phyloP scores from a whole-genome alignment of 2,329 filamentous ascomycete genomes.

The Teratosphaeria nubilosa region DNA sequence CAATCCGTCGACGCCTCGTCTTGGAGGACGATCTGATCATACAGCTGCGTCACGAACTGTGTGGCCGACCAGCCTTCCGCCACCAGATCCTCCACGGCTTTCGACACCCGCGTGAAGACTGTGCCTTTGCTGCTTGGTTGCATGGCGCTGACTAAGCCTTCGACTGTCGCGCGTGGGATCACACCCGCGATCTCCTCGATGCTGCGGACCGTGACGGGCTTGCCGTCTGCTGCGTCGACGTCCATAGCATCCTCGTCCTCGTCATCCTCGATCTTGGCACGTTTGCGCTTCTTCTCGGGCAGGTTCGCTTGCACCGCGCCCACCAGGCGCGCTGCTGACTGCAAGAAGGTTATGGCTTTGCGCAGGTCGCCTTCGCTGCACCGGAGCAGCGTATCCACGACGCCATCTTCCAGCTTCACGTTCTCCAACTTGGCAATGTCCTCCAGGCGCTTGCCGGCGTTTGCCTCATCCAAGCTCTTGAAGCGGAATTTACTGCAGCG shows the following conservation, averaged over 20 bases:
- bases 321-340: conserved; percentile 83
- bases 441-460: conserved; percentile 67
- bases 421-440: conserved; percentile 75
- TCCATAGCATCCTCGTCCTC: conserved; percentile 44
- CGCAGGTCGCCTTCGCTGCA: conserved; percentile 90
- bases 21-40: conserved; percentile 63
- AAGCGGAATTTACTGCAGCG: conserved; percentile 96
- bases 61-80: conserved; percentile 95
- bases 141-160: conserved; percentile 62
- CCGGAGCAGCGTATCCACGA: conserved; percentile 70
- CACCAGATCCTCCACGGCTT: conserved; percentile 78
- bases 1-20: conserved; percentile 75
- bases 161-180: conserved; percentile 67
- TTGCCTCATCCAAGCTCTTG: conserved; percentile 84
- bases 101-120: conserved; percentile 61
- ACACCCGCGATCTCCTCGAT: conserved; percentile 95
- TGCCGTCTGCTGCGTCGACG: conserved; percentile 25
- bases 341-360: conserved; percentile 91
- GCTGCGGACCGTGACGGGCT: conserved; percentile 61
- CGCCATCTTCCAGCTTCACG: conserved; percentile 66
- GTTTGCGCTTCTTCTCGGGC: conserved; percentile 31
- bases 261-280: conserved; percentile 53
- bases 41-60: conserved; percentile 77
- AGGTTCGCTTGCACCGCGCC: conserved; percentile 45
- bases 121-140: conserved; percentile 48